A percentile compares a stretch with the other conserved stretches of the same genome.
phyloP scores from a whole-genome alignment of 2,329 filamentous ascomycete genomes.

The Hypoxylon sp. region DNA sequence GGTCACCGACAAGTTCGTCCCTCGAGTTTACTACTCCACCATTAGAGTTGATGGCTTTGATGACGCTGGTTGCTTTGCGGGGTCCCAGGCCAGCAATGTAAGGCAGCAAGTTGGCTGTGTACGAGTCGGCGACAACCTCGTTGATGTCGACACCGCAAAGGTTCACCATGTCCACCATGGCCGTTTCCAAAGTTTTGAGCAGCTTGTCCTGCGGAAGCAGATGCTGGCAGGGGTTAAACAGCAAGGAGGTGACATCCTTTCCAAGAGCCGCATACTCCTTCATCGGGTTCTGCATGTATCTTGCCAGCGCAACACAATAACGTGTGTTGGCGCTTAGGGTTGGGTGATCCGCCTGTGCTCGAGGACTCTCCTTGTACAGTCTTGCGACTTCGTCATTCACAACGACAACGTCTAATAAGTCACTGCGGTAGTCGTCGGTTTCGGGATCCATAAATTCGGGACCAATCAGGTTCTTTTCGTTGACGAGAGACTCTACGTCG shows the following conservation, averaged over 20 bases:
- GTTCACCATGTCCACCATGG: constrained; percentile 98
- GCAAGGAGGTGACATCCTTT: constrained; percentile 84
- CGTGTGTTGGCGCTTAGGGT: constrained; percentile 79
- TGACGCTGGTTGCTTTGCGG: constrained; percentile 83
- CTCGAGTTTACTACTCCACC: constrained; percentile 85
- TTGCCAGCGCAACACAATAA: constrained; percentile 89
- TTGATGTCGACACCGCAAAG: constrained; percentile 95
- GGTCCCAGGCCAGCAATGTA: constrained; percentile 92
- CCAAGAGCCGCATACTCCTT: constrained; percentile 96
- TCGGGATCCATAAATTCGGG: constrained; percentile 84
- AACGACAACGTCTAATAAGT: constrained; percentile 85
- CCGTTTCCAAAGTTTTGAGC: constrained; percentile 86
- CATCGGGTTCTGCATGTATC: constrained; percentile 93
- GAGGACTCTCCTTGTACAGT: constrained; percentile 89
- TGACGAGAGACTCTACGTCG: constrained; percentile 80
- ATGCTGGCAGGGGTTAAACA: constrained; percentile 90
- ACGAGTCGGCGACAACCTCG: constrained; percentile 82
- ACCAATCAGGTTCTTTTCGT: constrained; percentile 78
- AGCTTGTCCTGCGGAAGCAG: constrained; percentile 89
- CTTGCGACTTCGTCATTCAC: constrained; percentile 98
- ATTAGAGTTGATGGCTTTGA: constrained; percentile 92
- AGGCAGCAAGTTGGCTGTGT: constrained; percentile 86
- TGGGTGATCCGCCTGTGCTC: constrained; percentile 82
- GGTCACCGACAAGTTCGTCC: constrained; percentile 88
- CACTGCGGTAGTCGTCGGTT: constrained; percentile 76